Percentiles rank a stretch among this genome's conserved stretches.
Conservation (phyloP, 148 eudicot species). For the Camellia sinensis region DNA sequence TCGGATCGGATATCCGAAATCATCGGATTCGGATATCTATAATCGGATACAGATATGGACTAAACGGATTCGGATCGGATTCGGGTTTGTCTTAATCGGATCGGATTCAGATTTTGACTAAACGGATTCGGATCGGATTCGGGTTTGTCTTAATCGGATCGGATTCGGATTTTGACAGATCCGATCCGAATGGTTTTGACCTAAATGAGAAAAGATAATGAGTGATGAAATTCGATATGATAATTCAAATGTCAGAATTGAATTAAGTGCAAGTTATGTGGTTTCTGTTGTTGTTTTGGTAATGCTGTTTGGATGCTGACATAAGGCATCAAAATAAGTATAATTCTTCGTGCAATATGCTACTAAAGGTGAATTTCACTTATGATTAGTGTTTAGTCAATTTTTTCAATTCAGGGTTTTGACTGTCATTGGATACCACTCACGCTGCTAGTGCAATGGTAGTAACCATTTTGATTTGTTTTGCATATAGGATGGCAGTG, state of each 20-base stretch:
- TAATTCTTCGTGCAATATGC: background rate
- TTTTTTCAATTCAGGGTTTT: no score
- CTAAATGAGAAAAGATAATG: background rate
- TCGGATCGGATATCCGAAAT: no score
- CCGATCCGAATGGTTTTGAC: no score
- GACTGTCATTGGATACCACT: background rate
- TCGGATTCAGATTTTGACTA: no score
- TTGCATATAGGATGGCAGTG: background rate
- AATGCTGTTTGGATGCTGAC: background rate
- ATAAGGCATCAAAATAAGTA: background rate
- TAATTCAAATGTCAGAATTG: background rate
- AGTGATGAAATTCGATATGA: background rate
- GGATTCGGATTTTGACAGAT: no score
- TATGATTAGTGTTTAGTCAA: background rate
- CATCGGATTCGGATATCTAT: no score
- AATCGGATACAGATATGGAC: no score
- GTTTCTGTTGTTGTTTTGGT: background rate
- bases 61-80: no score
- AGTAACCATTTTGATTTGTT: background rate
- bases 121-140: no score
- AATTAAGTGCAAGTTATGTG: background rate
- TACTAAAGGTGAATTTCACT: background rate
- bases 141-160: no score
- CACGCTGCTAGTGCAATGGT: background rate
- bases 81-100: no score